These are phyloP conservation scores for Aspergillus oerlinghausenensis DNA, from an alignment of 2,329 filamentous ascomycete genomes.

Conservation along the genomic window DNA sequence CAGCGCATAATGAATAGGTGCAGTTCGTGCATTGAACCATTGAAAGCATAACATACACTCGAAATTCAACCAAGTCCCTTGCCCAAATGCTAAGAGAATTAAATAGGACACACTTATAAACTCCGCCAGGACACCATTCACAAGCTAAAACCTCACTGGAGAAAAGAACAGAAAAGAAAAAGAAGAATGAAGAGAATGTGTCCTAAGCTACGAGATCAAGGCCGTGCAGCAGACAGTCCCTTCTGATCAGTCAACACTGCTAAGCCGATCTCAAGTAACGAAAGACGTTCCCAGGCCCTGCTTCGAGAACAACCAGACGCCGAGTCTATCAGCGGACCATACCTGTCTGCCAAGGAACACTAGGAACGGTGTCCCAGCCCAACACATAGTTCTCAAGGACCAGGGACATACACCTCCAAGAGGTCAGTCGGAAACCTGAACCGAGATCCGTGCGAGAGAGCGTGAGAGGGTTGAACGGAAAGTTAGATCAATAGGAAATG, in stretches of 20 bases:
- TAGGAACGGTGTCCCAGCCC: background rate
- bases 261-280: slow-evolving; percentile 5
- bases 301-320: background rate
- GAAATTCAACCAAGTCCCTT: background rate
- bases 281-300: background rate
- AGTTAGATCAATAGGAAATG: background rate
- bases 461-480: background rate
- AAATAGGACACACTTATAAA: background rate
- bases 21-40: background rate
- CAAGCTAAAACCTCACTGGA: background rate
- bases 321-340: background rate
- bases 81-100: background rate
- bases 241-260: slow-evolving; percentile 1
- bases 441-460: background rate
- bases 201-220: slow-evolving; percentile 2
- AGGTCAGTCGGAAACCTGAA: slow-evolving; percentile 16
- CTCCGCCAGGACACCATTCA: background rate
- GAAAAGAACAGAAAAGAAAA: background rate
- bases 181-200: background rate
- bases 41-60: background rate
- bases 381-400: background rate
- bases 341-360: background rate
- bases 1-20: too few species aligned
- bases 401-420: slow-evolving; percentile 14
- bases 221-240: background rate